phyloP scores from a whole-genome alignment of 2,329 filamentous ascomycete genomes.

The Dendrostoma leiphaemia region DNA sequence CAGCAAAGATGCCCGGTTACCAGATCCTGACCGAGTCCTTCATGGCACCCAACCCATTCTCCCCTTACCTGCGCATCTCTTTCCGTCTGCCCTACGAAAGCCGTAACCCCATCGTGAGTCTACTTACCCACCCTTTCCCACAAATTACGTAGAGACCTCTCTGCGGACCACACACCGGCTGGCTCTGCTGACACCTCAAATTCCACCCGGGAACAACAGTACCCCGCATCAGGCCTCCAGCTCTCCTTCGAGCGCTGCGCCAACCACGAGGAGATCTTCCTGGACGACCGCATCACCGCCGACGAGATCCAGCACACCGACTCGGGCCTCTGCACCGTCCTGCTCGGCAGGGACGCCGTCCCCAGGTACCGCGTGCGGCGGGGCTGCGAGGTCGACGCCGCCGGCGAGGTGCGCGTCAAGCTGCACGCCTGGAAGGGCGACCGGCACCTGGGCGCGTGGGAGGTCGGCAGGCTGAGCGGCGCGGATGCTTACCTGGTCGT shows the following conservation, averaged over 20 bases:
- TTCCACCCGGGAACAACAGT: no score
- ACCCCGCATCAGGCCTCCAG: conserved; percentile 17
- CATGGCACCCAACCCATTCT: conserved; percentile 10
- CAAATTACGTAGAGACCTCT: background rate
- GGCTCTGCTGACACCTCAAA: no score
- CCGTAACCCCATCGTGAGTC: conserved; percentile 16
- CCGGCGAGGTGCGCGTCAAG: conserved; percentile 11
- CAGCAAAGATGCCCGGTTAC: conserved; percentile 8
- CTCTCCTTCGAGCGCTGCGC: conserved; percentile 14
- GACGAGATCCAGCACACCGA: conserved; percentile 10
- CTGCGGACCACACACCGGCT: background rate
- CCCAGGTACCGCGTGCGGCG: conserved; percentile 5
- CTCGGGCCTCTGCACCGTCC: conserved; percentile 13
- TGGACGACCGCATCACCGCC: conserved; percentile 11
- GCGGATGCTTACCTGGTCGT: conserved; percentile 2
- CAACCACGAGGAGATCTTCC: conserved; percentile 14
- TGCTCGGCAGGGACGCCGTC: conserved; percentile 7
- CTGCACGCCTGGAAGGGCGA: conserved; percentile 21
- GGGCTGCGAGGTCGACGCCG: background rate
- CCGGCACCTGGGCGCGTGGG: conserved; percentile 16
- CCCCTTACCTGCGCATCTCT: conserved; percentile 11
- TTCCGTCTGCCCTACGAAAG: conserved; percentile 16
- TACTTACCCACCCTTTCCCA: background rate
- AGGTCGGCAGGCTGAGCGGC: conserved; percentile 19
- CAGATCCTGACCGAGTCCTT: conserved; percentile 13